Evolutionary conservation across 192 early-diverging fungal species (phyloP).

Genomic region (Polychytrium aggregatum): DNA sequence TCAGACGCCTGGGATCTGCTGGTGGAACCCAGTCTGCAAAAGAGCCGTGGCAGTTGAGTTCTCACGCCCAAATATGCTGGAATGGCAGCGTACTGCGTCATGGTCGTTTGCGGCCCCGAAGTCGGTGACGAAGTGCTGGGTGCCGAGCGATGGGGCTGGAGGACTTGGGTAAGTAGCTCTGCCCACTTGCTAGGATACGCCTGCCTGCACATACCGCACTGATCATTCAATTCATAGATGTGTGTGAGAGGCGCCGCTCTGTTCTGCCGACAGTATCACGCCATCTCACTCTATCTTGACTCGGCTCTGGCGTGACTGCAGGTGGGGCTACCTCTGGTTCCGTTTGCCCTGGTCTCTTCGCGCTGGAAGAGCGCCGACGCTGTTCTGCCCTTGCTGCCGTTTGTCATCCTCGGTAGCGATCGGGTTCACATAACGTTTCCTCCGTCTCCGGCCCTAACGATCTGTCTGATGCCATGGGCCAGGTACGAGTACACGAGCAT

Average conservation of each 20-base stretch:
- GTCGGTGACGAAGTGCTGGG: constrained; percentile 14
- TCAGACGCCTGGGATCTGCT: too few species aligned
- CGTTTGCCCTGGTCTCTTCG: constrained; percentile 19
- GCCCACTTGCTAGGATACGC: neutral
- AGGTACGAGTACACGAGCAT: constrained; percentile 7
- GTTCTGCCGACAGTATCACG: neutral
- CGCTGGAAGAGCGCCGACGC: constrained; percentile 16
- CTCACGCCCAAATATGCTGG: neutral
- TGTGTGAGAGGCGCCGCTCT: neutral
- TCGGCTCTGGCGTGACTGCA: neutral
- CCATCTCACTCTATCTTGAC: neutral
- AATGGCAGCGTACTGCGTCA: constrained; percentile 15
- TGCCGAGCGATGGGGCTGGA: constrained; percentile 13
- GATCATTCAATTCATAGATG: neutral
- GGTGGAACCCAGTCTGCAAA: too few species aligned
- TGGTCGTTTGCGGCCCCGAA: constrained; percentile 20
- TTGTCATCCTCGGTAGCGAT: constrained; percentile 18
- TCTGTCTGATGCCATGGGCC: constrained; percentile 27
- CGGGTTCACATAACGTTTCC: constrained; percentile 17
- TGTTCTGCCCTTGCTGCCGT: constrained; percentile 22
- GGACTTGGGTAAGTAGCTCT: constrained; percentile 8
- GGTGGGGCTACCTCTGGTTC: constrained; percentile 25
- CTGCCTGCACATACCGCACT: neutral
- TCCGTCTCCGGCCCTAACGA: constrained; percentile 19
- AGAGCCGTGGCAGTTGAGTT: neutral